Base-by-base conservation (phyloP, 148 eudicot species). In the Camellia sinensis region DNA sequence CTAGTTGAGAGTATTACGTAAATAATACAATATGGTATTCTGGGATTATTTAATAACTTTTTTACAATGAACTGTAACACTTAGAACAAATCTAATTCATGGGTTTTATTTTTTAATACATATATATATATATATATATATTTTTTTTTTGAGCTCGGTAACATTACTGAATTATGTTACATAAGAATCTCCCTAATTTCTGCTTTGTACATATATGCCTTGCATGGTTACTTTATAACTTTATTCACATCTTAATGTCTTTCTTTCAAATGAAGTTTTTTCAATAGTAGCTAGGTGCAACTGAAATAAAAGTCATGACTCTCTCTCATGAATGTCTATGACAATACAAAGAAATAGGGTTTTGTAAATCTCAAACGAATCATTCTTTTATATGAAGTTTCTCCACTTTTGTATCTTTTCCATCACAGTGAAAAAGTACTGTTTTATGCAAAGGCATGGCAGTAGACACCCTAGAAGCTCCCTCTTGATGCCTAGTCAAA, bases 381-480 rank as follows among this genome's bases (percentile, higher is more conserved):
- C 18, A 19, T 50, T 71, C 60, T 52, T 71, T 71, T 50, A 71
- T 41, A 19, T 71, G 75, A 71, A 50, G 75, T 52, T 71, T 71
- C 75, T 52, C 15, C 57, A 71, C 75, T 19, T 50, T 48, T 21
- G 5, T 19, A 66, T 66, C 69, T 66, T 66, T 66, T 66, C 6
- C 69, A 7, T 37, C 44, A 62, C 5, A 18, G 6, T 62, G 19
- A 62, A 59, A 59, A 59, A 11, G 62, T 41, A 3, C 41, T 22
- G 70, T 41, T 15, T 13, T 7, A 6, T 67, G n/a, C 37, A 67
- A 13, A 67, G 10, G 18, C 41, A 67, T 41, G 17, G 60, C 60
- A 56, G 60, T 56, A 29, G 37, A 29, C 0, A 29, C 37, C 37
- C 37, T 29, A 29, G 37, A 29, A 29, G 37, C 37, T 0, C 37